Percentiles rank a stretch among this genome's conserved stretches.
Evolutionary conservation across 1,284 basidiomycete species (phyloP).

Genomic region (Puccinia hordei): DNA sequence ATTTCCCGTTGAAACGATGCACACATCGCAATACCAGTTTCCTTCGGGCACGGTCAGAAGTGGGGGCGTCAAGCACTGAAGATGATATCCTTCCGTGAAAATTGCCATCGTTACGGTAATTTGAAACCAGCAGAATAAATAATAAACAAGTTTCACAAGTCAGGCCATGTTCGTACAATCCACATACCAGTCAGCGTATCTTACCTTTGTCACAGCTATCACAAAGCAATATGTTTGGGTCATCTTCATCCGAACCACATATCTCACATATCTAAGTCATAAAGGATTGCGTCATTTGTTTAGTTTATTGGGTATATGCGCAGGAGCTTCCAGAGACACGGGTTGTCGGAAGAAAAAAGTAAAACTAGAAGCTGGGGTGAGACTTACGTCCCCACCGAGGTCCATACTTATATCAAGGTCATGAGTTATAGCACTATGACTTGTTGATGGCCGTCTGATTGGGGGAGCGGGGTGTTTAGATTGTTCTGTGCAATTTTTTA

Average conservation of each 20-base stretch:
- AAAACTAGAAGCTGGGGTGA: not conserved
- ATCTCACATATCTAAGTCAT: conserved; percentile 74
- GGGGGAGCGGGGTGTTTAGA: not conserved
- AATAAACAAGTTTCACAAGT: too few relatives aligned
- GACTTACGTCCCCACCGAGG: conserved; percentile 49
- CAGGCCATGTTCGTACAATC: not conserved
- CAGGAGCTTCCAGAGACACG: not conserved
- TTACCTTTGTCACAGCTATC: conserved; percentile 87
- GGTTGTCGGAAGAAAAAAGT: not conserved
- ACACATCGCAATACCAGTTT: conserved; percentile 89
- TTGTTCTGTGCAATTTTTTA: conserved; percentile 14
- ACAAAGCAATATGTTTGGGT: conserved; percentile 88
- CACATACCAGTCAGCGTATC: not conserved
- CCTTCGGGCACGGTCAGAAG: conserved; percentile 80
- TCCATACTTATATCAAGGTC: conserved; percentile 29
- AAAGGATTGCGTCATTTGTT: not conserved
- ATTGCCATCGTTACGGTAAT: not conserved
- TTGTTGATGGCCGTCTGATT: conserved; percentile 33
- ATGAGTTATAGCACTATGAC: conserved; percentile 7
- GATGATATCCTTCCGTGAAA: conserved; percentile 71
- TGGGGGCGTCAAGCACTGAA: conserved; percentile 91
- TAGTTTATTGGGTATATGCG: not conserved
- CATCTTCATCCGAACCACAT: conserved; percentile 78
- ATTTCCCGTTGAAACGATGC: conserved; percentile 88
- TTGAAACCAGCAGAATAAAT: not conserved